Conservation (phyloP, 139 green algal species). For the Tetradesmus obliquus region DNA sequence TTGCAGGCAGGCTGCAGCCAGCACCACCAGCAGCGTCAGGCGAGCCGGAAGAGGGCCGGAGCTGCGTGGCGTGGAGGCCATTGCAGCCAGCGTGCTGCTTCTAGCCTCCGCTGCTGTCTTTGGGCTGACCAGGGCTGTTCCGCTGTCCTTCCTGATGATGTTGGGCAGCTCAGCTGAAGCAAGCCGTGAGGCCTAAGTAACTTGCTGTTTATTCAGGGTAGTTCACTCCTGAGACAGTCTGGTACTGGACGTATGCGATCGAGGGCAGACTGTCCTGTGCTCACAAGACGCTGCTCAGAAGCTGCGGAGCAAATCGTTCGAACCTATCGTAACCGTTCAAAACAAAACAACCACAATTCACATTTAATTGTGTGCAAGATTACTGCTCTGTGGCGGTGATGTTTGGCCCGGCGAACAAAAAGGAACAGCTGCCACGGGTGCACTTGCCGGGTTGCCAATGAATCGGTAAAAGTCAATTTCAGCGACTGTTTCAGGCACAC, state of each 20-base stretch:
- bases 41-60: neutral
- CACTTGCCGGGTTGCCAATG: too few species aligned
- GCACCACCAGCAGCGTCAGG: slow-evolving; percentile 7
- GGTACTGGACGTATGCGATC: neutral
- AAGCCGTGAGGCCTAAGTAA: too few species aligned
- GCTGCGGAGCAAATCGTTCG: neutral
- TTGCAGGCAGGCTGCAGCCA: neutral
- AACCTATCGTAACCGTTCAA: neutral
- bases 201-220: too few species aligned
- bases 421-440: neutral
- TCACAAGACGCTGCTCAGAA: neutral
- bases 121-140: neutral
- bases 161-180: neutral
- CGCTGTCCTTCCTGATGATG: neutral
- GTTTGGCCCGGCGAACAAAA: neutral
- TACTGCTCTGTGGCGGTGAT: neutral
- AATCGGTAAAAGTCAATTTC: too few species aligned
- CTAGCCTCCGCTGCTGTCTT: neutral
- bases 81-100: neutral
- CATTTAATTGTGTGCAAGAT: neutral
- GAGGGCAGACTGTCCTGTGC: too few species aligned
- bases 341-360: neutral
- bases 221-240: neutral
- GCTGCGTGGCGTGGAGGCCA: neutral
- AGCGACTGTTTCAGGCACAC: neutral